Evolutionary conservation across 2,329 filamentous ascomycete genomes (phyloP), one percentile per base, ranked within the genome.

Genomic region (Dothideomycetes sp.): DNA sequence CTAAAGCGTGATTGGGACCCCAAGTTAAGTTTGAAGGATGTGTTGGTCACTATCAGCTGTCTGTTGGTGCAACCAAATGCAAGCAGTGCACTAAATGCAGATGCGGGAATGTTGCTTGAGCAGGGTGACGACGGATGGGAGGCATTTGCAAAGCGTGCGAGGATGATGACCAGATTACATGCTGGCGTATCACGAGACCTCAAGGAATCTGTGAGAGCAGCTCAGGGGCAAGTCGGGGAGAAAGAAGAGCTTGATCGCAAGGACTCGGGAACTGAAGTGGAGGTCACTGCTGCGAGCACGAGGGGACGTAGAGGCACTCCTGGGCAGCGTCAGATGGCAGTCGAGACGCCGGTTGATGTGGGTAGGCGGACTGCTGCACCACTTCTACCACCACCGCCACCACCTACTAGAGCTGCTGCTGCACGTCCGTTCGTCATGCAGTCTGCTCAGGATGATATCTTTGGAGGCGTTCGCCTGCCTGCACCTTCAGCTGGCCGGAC

Each of bases 41-140:
- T 80, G 3, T 57, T 80, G 13, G 58, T 70, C 16, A 74, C 75
- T 0, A 78, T 80, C 43, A 72, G 67, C 2, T 80, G 76, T 57
- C 61, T 80, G 17, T 59, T 80, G 19, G 77, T 80, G 40, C 70
- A 78, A 40, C 76, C 76, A 1, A 80, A 80, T 50, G 74, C 76
- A 0, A 76, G 77, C 47, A 78, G 74, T 42, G 76, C 76, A 6
- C 58, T 80, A 47, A 80, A 80, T 49, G 70, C 73, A 8, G 69
- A 72, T 17, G 75, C 76, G 10, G 76, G 76, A 2, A 67, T 69
- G 22, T 53, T 80, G 45, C 62, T 75, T 5, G 72, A 74, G 45
- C 74, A 77, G 43, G 32, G 25, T 5, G 35, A 33, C 13, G 23
- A 16, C 8, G 34, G 34, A 8, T 80, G 73, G 55, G 66, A 68